Evolutionary conservation across 2,329 filamentous ascomycete species (phyloP), one percentile per base, ranked within the genome.

Genomic region (Neospermospora avenae): DNA sequence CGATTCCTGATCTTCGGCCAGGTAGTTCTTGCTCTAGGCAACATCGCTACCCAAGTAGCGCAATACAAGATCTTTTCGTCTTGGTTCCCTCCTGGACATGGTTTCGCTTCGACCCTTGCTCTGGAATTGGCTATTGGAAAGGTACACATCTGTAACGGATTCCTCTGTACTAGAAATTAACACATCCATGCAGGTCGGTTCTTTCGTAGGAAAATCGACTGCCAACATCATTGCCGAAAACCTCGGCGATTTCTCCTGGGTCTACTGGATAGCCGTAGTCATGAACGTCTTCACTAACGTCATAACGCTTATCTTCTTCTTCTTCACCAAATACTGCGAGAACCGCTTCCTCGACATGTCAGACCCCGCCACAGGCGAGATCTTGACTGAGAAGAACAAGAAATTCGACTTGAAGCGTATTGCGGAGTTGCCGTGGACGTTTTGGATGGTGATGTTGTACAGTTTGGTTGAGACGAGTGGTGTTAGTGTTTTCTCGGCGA

Each of bases 11-110:
- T 87, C 39, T 77, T 76, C 16, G 84, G 83, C 1, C 73, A 78
- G 37, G 74, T 87, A 1, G 72, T 87, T 13, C 76, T 81, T 28
- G 78, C 83, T 0, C 71, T 87, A 0, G 84, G 84, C n/a, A 84
- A 86, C 62, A 84, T 86, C 20, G 81, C 84, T 0, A 87, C 84
- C 0, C 84, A 87, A 65, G 77, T 86, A 31, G 84, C 84, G 0
- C 83, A 86, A 68, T 87, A 86, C 69, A 85, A 86, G 62, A 80
- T 87, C 62, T 87, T 87, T 65, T 84, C 82, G 0, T 84, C 82
- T 0, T 87, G 84, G 84, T 87, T 87, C 62, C 77, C 84, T 0
- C 84, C 84, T 0, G 83, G 77, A 7, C 79, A 82, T 58, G 84
- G 84, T 1, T 87, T 87, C 67, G 84, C 84, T 0, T 84, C 83